These are phyloP conservation scores for Chlamydomonas applanata DNA, from an alignment of 139 green algal genomes.

Conservation along the genomic window DNA sequence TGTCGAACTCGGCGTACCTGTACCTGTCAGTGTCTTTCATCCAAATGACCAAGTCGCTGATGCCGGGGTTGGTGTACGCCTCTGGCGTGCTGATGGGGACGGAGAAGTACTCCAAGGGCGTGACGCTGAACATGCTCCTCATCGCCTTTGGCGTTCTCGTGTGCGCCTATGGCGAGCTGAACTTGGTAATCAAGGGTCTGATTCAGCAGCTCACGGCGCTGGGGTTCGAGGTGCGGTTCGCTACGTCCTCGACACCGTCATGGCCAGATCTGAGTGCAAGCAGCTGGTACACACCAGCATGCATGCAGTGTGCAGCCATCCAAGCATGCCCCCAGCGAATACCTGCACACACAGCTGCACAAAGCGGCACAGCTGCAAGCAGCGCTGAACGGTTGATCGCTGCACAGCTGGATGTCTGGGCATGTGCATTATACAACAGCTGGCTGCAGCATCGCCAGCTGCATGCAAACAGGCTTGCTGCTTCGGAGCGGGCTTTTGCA, in stretches of 20 bases:
- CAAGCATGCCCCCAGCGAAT: too few species aligned
- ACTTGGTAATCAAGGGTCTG: constrained; percentile 87
- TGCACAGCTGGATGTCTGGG: too few species aligned
- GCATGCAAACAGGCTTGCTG: too few species aligned
- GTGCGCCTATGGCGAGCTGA: constrained; percentile 77
- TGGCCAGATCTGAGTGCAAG: not conserved
- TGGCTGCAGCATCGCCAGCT: too few species aligned
- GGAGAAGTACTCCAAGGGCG: constrained; percentile 62
- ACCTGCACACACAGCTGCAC: too few species aligned
- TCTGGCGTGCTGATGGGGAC: constrained; percentile 74
- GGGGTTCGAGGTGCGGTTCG: constrained; percentile 65
- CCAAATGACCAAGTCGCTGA: constrained; percentile 96
- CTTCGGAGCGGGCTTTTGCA: too few species aligned
- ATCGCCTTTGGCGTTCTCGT: constrained; percentile 88
- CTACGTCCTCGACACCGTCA: not conserved
- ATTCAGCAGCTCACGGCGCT: constrained; percentile 87
- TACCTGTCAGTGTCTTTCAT: constrained; percentile 98
- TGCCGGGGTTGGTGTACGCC: constrained; percentile 80
- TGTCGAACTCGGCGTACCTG: constrained; percentile 95
- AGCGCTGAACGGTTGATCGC: too few species aligned
- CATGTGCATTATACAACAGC: too few species aligned
- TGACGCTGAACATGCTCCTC: constrained; percentile 81
- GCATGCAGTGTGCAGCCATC: not conserved
- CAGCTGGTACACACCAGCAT: not conserved
- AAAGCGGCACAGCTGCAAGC: too few species aligned